Evolutionary conservation across 805 yeast species (phyloP).

Genomic region (Candida ficus): DNA sequence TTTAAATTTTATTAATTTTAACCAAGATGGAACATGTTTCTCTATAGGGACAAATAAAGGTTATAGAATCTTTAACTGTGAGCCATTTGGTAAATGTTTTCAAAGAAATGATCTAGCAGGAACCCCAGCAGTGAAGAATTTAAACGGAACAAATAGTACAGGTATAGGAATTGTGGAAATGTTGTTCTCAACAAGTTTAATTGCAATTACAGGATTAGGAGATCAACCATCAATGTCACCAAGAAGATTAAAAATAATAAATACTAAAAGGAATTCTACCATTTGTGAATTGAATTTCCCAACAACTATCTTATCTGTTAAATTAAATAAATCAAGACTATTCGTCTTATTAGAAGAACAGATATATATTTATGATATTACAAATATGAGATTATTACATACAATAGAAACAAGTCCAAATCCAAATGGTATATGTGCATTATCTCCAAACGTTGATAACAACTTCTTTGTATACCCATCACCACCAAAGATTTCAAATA

Average conservation of each 20-base stretch:
- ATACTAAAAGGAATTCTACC: conserved; percentile 57
- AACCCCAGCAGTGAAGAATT: conserved; percentile 25
- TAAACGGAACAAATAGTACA: neutral
- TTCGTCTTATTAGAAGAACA: conserved; percentile 60
- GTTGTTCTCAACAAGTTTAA: conserved; percentile 67
- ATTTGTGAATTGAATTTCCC: conserved; percentile 75
- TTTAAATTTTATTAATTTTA: conserved; percentile 55
- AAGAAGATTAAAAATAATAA: conserved; percentile 75
- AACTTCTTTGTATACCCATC: conserved; percentile 70
- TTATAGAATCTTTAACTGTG: conserved; percentile 64
- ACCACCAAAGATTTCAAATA: conserved; percentile 51
- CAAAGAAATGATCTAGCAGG: conserved; percentile 30
- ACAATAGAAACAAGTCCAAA: conserved; percentile 45
- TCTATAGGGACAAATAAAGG: conserved; percentile 63
- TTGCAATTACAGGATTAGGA: conserved; percentile 71
- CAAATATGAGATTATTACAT: conserved; percentile 60
- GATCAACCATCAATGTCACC: conserved; percentile 67
- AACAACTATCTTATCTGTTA: conserved; percentile 52
- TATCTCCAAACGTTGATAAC: conserved; percentile 47
- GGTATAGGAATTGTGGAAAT: conserved; percentile 67
- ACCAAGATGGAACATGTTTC: conserved; percentile 69
- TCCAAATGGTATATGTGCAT: conserved; percentile 53
- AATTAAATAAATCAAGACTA: conserved; percentile 60
- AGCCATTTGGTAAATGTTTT: conserved; percentile 56
- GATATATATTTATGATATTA: conserved; percentile 66